Base-by-base conservation (phyloP, 2,329 filamentous ascomycete genomes). In the Fusarium sp. region DNA sequence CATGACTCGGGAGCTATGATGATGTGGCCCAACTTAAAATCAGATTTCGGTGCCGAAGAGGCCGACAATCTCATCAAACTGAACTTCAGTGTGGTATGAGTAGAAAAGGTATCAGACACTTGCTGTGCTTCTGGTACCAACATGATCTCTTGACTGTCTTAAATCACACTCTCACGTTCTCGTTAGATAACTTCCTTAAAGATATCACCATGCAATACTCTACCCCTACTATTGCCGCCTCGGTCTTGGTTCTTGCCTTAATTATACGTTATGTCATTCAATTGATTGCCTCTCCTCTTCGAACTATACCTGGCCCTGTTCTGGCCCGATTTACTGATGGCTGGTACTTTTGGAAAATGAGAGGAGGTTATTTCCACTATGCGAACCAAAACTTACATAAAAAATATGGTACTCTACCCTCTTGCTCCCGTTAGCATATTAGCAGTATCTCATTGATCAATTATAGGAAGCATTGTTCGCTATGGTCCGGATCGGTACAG, bases 401-500 rank as follows among this genome's bases (percentile, higher is more conserved):
- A 4, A 71, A 74, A 62, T 73, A 79, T 39, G 78, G 78, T 67
- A 44, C 24, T 28, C 17, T 42, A 8, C 3, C 17, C 22, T 7
- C 2, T 2, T 4, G 0, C 6, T 2, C 13, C 21, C 3, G n/a
- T 2, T 3, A 19, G 19, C 19, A 19, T 3, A 19, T 28, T 5
- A 19, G 21, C 19, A 17, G 43, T 11, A 3, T 19, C 17, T 10
- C n/a, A n/a, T 39, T 45, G n/a, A 39, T 28, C 21, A 62, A 26
- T 6, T 17, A 24, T 6, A 70, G 69, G 69, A 0, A 63, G 77
- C 0, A 73, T 86, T n/a, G 79, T 86, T 1, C 81, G 84, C 0
- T 80, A 85, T 56, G 82, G 81, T 0, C 84, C 84, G 0, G 78
- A 83, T 19, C 80, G 84, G 9, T 86, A 84, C 56, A 84, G 80